A percentile compares a stretch with the other conserved stretches of the same genome.
Evolutionary conservation across 805 yeast species (phyloP).

Genomic region (Myxozyma neotropica): DNA sequence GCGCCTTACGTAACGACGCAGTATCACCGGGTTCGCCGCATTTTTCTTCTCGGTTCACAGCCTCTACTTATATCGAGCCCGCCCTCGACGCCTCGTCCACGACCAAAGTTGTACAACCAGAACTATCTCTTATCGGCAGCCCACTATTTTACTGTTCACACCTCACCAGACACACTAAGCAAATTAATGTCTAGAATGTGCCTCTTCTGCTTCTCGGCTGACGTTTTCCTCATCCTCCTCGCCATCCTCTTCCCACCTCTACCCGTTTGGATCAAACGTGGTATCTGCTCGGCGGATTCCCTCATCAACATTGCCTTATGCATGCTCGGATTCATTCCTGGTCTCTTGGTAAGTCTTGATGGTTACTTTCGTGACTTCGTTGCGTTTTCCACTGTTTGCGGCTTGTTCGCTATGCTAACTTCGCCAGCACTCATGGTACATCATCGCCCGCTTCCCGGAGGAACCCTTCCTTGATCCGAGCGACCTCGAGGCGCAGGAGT

Average conservation of each 20-base stretch:
- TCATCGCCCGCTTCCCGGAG: constrained; percentile 72
- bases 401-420: not conserved
- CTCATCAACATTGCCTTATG: constrained; percentile 72
- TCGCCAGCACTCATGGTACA: constrained; percentile 66
- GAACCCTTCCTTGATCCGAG: constrained; percentile 28
- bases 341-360: constrained; percentile 49
- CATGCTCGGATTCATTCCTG: constrained; percentile 73
- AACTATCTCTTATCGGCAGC: not conserved
- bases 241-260: constrained; percentile 78
- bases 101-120: too few relatives aligned
- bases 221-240: constrained; percentile 66
- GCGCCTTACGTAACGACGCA: not conserved
- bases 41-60: not conserved
- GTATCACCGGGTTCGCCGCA: not conserved
- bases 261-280: constrained; percentile 74
- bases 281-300: constrained; percentile 69
- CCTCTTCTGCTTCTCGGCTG: constrained; percentile 41
- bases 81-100: not conserved
- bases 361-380: not conserved
- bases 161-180: not conserved
- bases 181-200: constrained; percentile 11
- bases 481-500: constrained; percentile 32
- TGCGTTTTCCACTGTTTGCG: not conserved
- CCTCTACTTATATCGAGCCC: not conserved
- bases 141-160: not conserved